A percentile compares a stretch with the other conserved stretches of the same genome.
phyloP scores from a whole-genome alignment of 2,329 filamentous ascomycete genomes.

The Aspergillus felis region DNA sequence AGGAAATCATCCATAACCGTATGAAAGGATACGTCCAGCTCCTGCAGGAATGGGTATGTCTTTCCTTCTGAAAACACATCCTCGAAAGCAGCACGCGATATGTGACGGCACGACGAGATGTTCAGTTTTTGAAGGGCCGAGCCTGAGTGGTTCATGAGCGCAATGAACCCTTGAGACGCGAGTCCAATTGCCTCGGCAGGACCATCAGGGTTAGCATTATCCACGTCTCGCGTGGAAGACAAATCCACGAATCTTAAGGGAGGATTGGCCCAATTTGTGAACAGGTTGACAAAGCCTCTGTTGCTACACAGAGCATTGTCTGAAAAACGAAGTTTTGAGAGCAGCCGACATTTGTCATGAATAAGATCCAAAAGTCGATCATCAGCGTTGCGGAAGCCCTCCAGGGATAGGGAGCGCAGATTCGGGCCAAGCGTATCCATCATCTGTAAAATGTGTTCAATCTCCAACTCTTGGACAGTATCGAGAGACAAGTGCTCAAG shows the following conservation, averaged over 20 bases:
- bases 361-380: slow-evolving; percentile 68
- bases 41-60: slow-evolving; percentile 63
- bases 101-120: slow-evolving; percentile 80
- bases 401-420: slow-evolving; percentile 74
- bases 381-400: slow-evolving; percentile 62
- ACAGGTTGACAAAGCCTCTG: slow-evolving; percentile 66
- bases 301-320: slow-evolving; percentile 75
- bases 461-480: slow-evolving; percentile 54
- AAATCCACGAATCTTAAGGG: slow-evolving; percentile 69
- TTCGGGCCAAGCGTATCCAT: slow-evolving; percentile 59
- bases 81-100: slow-evolving; percentile 67
- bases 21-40: slow-evolving; percentile 72
- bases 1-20: slow-evolving; percentile 44
- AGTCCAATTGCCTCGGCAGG: slow-evolving; percentile 65
- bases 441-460: slow-evolving; percentile 57
- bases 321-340: slow-evolving; percentile 76
- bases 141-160: slow-evolving; percentile 81
- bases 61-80: slow-evolving; percentile 63
- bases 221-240: slow-evolving; percentile 71
- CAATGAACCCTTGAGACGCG: slow-evolving; percentile 69
- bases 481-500: slow-evolving; percentile 75
- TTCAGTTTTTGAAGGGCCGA: slow-evolving; percentile 63
- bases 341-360: slow-evolving; percentile 62
- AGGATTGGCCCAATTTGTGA: slow-evolving; percentile 71
- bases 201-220: slow-evolving; percentile 64